These are phyloP conservation scores for Lactarius hatsudake DNA, from an alignment of 768 basidiomycete species.

Conservation along the genomic window DNA sequence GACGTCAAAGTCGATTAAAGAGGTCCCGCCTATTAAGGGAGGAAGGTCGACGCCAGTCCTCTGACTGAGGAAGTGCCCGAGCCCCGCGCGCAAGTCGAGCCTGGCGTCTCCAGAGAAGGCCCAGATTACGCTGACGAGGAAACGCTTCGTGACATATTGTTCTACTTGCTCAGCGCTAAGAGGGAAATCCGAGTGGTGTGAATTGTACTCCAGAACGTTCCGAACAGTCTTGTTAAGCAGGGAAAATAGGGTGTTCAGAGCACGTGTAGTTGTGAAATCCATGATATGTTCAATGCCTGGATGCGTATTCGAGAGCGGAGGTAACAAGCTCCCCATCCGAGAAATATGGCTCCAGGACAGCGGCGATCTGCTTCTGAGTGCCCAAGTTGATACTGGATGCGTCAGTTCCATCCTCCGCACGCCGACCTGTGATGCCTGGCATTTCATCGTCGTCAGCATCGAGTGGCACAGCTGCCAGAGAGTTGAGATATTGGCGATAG, in stretches of 20 bases:
- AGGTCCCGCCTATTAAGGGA: slow-evolving; percentile 65
- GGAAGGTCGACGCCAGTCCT: slow-evolving; percentile 92
- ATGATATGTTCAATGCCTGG: slow-evolving; percentile 95
- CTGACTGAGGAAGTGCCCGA: slow-evolving; percentile 83
- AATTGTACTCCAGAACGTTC: slow-evolving; percentile 91
- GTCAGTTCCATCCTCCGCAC: slow-evolving; percentile 50
- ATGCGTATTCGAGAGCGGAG: slow-evolving; percentile 74
- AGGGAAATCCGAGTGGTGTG: slow-evolving; percentile 94
- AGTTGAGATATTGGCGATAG: slow-evolving; percentile 82
- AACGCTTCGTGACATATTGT: slow-evolving; percentile 85
- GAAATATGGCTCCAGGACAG: slow-evolving; percentile 80
- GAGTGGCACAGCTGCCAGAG: slow-evolving; percentile 68
- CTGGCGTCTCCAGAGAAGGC: slow-evolving; percentile 98
- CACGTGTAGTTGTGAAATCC: slow-evolving; percentile 93
- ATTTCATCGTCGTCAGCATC: slow-evolving; percentile 89
- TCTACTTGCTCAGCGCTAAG: slow-evolving; percentile 80
- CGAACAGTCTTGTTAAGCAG: slow-evolving; percentile 94
- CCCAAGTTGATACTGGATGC: slow-evolving; percentile 54
- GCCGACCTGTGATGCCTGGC: slow-evolving; percentile 58
- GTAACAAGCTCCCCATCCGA: slow-evolving; percentile 77
- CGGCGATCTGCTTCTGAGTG: slow-evolving; percentile 73
- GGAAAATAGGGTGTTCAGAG: slow-evolving; percentile 94
- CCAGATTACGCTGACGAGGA: slow-evolving; percentile 94
- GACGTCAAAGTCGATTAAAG: slow-evolving; percentile 94
- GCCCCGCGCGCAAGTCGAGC: slow-evolving; percentile 79